These are phyloP conservation scores for Cymbopogon flexuosus DNA, from an alignment of 202 grass and related monocot genomes.

Conservation along the genomic window DNA sequence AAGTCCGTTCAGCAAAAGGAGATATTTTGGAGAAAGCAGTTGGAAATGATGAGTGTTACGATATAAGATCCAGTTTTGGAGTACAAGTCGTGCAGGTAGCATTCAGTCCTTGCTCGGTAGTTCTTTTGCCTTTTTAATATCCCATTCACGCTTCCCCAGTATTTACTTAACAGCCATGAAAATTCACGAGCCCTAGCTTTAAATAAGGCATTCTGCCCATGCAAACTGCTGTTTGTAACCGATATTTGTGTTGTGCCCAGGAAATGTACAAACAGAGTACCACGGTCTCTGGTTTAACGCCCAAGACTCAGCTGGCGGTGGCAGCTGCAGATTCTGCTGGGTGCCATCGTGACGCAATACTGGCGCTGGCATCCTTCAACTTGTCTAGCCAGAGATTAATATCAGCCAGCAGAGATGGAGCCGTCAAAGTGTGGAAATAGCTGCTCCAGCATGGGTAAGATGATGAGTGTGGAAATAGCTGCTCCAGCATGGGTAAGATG, in stretches of 20 bases:
- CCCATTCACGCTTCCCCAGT: not conserved
- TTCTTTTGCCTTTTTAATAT: not conserved
- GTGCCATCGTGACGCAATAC: conserved; percentile 77
- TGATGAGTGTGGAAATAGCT: no score
- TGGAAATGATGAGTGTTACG: conserved; percentile 66
- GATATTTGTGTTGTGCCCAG: conserved; percentile 14
- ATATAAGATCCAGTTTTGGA: conserved; percentile 90
- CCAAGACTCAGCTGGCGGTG: conserved; percentile 64
- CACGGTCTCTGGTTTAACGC: conserved; percentile 36
- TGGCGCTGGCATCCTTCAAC: conserved; percentile 73
- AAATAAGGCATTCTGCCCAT: not conserved
- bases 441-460: conserved; percentile 2
- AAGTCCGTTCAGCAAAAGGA: conserved; percentile 45
- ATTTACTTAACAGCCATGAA: not conserved
- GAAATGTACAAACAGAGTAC: conserved; percentile 58
- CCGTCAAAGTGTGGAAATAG: conserved; percentile 97
- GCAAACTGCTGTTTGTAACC: not conserved
- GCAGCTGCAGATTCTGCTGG: conserved; percentile 68
- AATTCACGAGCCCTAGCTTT: no score
- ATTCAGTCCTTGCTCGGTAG: not conserved
- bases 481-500: no score
- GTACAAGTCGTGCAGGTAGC: conserved; percentile 94
- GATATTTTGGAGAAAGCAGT: conserved; percentile 25
- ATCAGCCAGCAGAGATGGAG: conserved; percentile 83
- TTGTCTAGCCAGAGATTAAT: conserved; percentile 80